Percentiles rank a stretch among this genome's conserved stretches.
phyloP scores from a whole-genome alignment of 2,329 filamentous ascomycete genomes.

The Hymenoscyphus salicellus region DNA sequence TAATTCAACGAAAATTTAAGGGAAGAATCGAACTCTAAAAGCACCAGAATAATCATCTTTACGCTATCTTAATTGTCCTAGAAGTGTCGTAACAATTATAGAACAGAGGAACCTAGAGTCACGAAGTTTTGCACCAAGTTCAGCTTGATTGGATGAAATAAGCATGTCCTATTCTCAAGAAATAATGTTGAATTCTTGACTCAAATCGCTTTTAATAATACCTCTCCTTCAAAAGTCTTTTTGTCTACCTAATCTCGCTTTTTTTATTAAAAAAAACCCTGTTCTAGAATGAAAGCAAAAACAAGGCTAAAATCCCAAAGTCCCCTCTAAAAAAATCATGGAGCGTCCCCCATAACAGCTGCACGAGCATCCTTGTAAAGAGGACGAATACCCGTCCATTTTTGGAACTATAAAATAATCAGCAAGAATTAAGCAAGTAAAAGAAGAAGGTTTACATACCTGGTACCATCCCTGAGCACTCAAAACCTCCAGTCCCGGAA shows the following conservation, averaged over 20 bases:
- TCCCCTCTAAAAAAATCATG: background rate
- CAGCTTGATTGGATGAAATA: too few relatives aligned
- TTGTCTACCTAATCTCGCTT: background rate
- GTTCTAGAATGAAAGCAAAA: background rate
- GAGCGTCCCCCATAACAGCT: conserved; percentile 46
- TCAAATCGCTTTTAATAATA: too few relatives aligned
- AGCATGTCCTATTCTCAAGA: too few relatives aligned
- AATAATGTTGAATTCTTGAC: too few relatives aligned
- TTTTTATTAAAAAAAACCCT: background rate
- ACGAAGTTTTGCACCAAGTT: too few relatives aligned
- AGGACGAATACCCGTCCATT: conserved; percentile 80
- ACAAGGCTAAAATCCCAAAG: background rate
- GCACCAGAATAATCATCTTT: too few relatives aligned
- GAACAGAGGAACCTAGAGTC: too few relatives aligned
- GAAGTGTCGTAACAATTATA: too few relatives aligned
- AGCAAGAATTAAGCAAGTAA: conserved; percentile 8
- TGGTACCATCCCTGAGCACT: conserved; percentile 88
- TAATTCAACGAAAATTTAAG: too few relatives aligned
- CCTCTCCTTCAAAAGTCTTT: background rate
- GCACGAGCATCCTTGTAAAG: conserved; percentile 67
- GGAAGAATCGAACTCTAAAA: too few relatives aligned
- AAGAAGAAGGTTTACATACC: conserved; percentile 46
- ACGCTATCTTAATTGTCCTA: too few relatives aligned
- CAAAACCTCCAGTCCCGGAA: conserved; percentile 85
- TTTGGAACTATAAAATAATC: conserved; percentile 59